These are phyloP conservation scores for Nissolia schottii DNA, from an alignment of 306 rosid genomes.

Conservation along the genomic window DNA sequence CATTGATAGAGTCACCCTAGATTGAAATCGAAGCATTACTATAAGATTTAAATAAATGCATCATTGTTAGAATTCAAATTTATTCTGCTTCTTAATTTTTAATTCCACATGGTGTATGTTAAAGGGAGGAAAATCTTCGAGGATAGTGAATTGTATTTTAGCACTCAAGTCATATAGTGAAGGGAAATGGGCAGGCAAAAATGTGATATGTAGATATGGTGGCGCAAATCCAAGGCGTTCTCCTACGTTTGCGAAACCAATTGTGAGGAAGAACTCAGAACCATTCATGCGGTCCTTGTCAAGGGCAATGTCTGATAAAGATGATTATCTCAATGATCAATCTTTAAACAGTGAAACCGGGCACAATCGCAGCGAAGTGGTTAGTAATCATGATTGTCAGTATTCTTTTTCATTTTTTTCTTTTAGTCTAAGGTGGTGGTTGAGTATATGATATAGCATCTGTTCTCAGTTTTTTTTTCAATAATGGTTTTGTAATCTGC, in stretches of 20 bases:
- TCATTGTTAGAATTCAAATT: background rate
- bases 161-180: constrained; percentile 75
- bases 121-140: constrained; percentile 83
- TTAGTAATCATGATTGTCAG: constrained; percentile 36
- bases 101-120: background rate
- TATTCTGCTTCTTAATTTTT: background rate
- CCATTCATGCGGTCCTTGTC: constrained; percentile 44
- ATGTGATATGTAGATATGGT: constrained; percentile 68
- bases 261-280: constrained; percentile 56
- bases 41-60: background rate
- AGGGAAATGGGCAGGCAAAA: constrained; percentile 67
- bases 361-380: constrained; percentile 50
- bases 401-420: background rate
- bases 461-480: constrained; percentile 7
- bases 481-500: constrained; percentile 31
- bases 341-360: constrained; percentile 35
- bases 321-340: constrained; percentile 37
- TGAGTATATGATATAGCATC: background rate
- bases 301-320: constrained; percentile 43
- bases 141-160: constrained; percentile 77
- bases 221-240: constrained; percentile 55
- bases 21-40: background rate
- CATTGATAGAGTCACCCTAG: background rate
- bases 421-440: background rate
- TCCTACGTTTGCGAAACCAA: constrained; percentile 35